Conservation (phyloP, 2,329 filamentous ascomycete genomes). For the Fusarium sp. region DNA sequence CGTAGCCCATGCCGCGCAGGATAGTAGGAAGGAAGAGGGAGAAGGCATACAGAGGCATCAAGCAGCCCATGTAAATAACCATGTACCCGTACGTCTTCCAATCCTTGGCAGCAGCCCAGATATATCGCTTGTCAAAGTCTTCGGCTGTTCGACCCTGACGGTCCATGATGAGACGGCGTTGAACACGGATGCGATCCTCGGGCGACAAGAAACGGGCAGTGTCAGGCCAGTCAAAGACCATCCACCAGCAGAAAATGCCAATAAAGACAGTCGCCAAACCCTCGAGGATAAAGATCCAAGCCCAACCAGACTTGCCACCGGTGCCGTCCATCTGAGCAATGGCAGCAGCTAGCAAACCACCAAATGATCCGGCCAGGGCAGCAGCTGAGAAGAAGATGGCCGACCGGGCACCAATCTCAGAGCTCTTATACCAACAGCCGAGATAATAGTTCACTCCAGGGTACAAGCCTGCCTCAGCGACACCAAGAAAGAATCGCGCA, state of each 20-base stretch:
- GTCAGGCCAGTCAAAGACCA: conserved; percentile 84
- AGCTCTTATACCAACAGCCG: conserved; percentile 82
- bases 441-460: conserved; percentile 77
- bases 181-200: conserved; percentile 74
- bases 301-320: conserved; percentile 65
- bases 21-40: conserved; percentile 70
- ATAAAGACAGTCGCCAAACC: conserved; percentile 76
- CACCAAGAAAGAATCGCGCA: conserved; percentile 70
- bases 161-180: conserved; percentile 76
- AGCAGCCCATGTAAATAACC: conserved; percentile 61
- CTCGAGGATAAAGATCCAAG: conserved; percentile 76
- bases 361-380: conserved; percentile 79
- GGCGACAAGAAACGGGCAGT: conserved; percentile 76
- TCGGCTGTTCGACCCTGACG: conserved; percentile 77
- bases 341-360: conserved; percentile 75
- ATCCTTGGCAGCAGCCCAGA: conserved; percentile 76
- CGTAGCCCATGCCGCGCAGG: conserved; percentile 52
- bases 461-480: conserved; percentile 75
- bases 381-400: conserved; percentile 88
- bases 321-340: conserved; percentile 75
- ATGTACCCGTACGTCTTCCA: conserved; percentile 77
- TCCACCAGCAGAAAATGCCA: conserved; percentile 75
- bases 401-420: conserved; percentile 77
- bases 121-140: conserved; percentile 76
- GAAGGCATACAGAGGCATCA: conserved; percentile 65